phyloP scores from a whole-genome alignment of 2,329 filamentous ascomycete species.

The Hypoxylon sp. region DNA sequence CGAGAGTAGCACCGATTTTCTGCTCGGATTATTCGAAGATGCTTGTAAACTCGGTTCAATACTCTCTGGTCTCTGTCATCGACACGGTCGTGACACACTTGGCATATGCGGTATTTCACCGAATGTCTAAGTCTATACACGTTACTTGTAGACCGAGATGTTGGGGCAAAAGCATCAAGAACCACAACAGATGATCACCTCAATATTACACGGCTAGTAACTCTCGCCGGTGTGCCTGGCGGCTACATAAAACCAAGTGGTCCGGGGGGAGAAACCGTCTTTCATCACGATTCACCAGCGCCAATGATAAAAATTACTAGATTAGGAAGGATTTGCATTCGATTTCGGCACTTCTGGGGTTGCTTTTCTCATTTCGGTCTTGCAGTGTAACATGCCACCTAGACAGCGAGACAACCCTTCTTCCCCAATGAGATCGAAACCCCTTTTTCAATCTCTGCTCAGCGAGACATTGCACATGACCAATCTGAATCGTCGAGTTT shows the following conservation, averaged over 20 bases:
- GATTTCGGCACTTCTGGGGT: slow-evolving; percentile 51
- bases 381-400: slow-evolving; percentile 47
- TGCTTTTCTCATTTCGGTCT: slow-evolving; percentile 48
- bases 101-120: slow-evolving; percentile 44
- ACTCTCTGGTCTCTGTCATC: slow-evolving; percentile 21
- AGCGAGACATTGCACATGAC: slow-evolving; percentile 44
- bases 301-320: slow-evolving; percentile 27
- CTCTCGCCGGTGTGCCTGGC: slow-evolving; percentile 25
- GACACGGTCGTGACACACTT: slow-evolving; percentile 38
- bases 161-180: slow-evolving; percentile 22
- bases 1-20: slow-evolving; percentile 43
- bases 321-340: slow-evolving; percentile 47
- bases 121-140: slow-evolving; percentile 30
- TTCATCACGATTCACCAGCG: slow-evolving; percentile 43
- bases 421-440: slow-evolving; percentile 31
- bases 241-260: slow-evolving; percentile 16
- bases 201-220: slow-evolving; percentile 14
- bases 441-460: slow-evolving; percentile 32
- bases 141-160: slow-evolving; percentile 30
- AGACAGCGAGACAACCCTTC: slow-evolving; percentile 35
- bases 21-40: slow-evolving; percentile 27
- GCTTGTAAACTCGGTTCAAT: slow-evolving; percentile 32
- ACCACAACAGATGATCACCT: slow-evolving; percentile 25
- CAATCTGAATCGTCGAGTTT: slow-evolving; percentile 41
- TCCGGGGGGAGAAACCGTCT: slow-evolving; percentile 27